Base-by-base conservation (phyloP, 202 grass and related monocot genomes). In the Carex arenaria region DNA sequence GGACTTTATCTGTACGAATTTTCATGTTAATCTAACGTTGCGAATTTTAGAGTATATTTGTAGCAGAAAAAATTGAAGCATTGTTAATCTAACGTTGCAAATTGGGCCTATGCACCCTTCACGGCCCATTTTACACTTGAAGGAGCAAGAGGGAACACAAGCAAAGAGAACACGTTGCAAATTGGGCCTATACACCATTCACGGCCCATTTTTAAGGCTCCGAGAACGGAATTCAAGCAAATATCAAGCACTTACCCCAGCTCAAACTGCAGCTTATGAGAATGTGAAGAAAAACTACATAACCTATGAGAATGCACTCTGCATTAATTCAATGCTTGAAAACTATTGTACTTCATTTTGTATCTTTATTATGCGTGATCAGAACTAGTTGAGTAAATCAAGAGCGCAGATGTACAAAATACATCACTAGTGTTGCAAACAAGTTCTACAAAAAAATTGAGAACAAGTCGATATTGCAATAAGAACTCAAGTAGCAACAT, bases 271-370 rank as follows among this genome's bases (percentile, higher is more conserved):
- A 64, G 89, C 83, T 36, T 93, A 91, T 72, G 64, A 89, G 12
- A 42, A 20, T 51, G 85, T 91, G 30, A 85, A 52, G 85, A 61
- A 17, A 23, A 83, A 81, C 0, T 85, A 87, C 23, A 49, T 93
- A 17, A 86, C 55, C 18, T 93, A 96, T 64, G 87, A 96, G 90
- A 96, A 77, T 95, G 93, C 72, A 59, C 5, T 62, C 38, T 61
- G 38, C 38, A 40, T 40, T 40, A 40, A 40, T 72, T 49, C 68
- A 31, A 15, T 65, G 62, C 31, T 31, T 34, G 63, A 66, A 40
- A 40, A 67, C 34, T 31, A 67, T 40, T 67, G 40, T 45, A 51
- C 42, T 51, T 14, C 10, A 10, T 26, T 26, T 26, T 23, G 28
- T 7, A 18, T 63, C 2, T 49, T 51, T 69, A n/a, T 69, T 49